These are phyloP conservation scores for Plenodomus biglobosus DNA, from an alignment of 2,329 filamentous ascomycete genomes.

Conservation along the genomic window DNA sequence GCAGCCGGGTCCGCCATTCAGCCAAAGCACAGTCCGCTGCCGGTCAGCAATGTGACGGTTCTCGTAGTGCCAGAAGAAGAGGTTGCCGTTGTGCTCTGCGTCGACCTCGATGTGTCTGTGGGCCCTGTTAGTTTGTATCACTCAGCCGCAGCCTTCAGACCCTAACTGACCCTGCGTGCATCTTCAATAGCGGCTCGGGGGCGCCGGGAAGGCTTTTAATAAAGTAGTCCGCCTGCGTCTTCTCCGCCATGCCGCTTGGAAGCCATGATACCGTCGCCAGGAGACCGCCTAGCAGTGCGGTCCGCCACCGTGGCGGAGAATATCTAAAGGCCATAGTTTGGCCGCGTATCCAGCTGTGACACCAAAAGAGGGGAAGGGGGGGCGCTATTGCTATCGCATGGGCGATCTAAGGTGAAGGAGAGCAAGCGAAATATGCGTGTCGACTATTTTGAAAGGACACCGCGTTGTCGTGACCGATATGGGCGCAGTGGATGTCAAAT, in stretches of 20 bases:
- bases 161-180: conserved; percentile 86
- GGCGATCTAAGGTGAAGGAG: conserved; percentile 5
- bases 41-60: conserved; percentile 92
- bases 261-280: conserved; percentile 38
- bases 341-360: conserved; percentile 14
- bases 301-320: conserved; percentile 36
- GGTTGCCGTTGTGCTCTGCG: conserved; percentile 80
- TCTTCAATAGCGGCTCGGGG: conserved; percentile 80
- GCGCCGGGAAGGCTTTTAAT: conserved; percentile 82
- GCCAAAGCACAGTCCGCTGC: conserved; percentile 90
- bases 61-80: conserved; percentile 99
- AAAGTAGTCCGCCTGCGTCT: conserved; percentile 82
- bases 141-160: neutral
- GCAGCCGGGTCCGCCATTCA: conserved; percentile 95
- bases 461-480: neutral
- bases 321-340: conserved; percentile 30
- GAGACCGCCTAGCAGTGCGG: conserved; percentile 35
- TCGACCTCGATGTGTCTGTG: conserved; percentile 86
- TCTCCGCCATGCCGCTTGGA: conserved; percentile 44
- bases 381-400: conserved; percentile 42
- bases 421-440: conserved; percentile 1
- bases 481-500: conserved; percentile 10
- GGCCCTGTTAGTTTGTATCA: conserved; percentile 4
- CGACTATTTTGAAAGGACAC: neutral
- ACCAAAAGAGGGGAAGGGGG: conserved; percentile 22